phyloP scores from a whole-genome alignment of 1,284 basidiomycete species.

The Irpex sp. region DNA sequence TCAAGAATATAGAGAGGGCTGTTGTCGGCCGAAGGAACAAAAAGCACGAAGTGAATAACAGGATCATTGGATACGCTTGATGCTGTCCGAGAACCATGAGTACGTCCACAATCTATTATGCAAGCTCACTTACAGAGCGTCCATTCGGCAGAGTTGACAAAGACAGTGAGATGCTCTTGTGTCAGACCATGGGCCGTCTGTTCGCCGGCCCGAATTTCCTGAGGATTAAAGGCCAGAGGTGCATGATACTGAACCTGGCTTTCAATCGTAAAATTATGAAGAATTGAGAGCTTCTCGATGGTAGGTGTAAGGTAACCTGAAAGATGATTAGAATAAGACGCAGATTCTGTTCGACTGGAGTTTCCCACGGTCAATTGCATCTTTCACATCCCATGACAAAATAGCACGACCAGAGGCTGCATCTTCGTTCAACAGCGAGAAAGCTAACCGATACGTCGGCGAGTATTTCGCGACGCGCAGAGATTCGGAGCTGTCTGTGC shows the following conservation, averaged over 20 bases:
- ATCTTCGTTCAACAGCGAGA: conserved; percentile 87
- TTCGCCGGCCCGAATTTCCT: conserved; percentile 28
- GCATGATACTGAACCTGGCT: conserved; percentile 93
- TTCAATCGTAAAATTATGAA: conserved; percentile 92
- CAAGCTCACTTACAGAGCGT: conserved; percentile 63
- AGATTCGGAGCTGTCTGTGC: conserved; percentile 24
- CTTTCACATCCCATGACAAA: conserved; percentile 69
- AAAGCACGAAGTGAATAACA: conserved; percentile 90
- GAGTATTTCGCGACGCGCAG: conserved; percentile 73
- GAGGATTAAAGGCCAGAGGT: conserved; percentile 80
- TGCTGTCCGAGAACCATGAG: conserved; percentile 38
- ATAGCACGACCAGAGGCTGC: conserved; percentile 62
- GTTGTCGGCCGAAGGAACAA: conserved; percentile 71
- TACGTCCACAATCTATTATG: background rate
- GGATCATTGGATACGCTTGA: conserved; percentile 86
- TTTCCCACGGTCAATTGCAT: conserved; percentile 61
- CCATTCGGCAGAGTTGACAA: conserved; percentile 97
- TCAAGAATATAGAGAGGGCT: conserved; percentile 73
- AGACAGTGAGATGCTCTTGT: conserved; percentile 82
- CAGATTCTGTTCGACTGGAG: background rate
- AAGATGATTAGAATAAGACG: conserved; percentile 13
- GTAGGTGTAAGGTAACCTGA: conserved; percentile 71
- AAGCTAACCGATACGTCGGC: conserved; percentile 74
- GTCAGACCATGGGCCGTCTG: conserved; percentile 54
- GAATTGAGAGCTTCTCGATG: conserved; percentile 50